Evolutionary conservation across 306 rosid genomes (phyloP).

Genomic region (Trifolium dubium): DNA sequence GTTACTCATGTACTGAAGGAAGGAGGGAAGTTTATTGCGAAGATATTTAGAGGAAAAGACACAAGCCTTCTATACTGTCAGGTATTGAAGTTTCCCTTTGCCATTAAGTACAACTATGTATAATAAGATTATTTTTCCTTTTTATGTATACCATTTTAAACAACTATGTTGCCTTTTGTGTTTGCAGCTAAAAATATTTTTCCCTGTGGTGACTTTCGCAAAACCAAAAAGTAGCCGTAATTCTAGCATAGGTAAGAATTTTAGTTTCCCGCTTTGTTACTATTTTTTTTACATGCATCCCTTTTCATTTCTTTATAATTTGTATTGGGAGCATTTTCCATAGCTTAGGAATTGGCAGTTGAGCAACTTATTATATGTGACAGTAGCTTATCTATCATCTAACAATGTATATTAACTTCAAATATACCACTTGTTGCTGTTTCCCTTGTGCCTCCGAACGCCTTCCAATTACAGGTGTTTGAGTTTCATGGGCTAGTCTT

Average conservation of each 20-base stretch:
- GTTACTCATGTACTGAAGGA: slow-evolving; percentile 91
- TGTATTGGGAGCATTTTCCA: slow-evolving; percentile 21
- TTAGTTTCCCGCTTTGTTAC: slow-evolving; percentile 29
- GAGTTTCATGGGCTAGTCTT: too few species aligned
- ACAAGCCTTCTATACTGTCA: slow-evolving; percentile 93
- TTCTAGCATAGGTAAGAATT: slow-evolving; percentile 79
- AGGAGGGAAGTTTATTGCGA: slow-evolving; percentile 95
- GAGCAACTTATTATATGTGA: slow-evolving; percentile 1
- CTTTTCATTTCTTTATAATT: slow-evolving; percentile 14
- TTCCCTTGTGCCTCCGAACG: slow-evolving; percentile 20
- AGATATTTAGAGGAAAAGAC: slow-evolving; percentile 96
- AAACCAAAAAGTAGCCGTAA: slow-evolving; percentile 96
- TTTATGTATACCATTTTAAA: too few species aligned
- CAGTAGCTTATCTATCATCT: slow-evolving; percentile 13
- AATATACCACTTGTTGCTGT: slow-evolving; percentile 10
- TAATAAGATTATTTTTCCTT: too few species aligned
- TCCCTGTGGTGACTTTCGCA: slow-evolving; percentile 86
- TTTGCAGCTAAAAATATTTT: slow-evolving; percentile 94
- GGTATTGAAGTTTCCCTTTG: slow-evolving; percentile 59
- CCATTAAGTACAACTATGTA: not conserved
- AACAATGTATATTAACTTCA: slow-evolving; percentile 8
- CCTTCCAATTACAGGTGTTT: not conserved
- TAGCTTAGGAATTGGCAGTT: slow-evolving; percentile 29
- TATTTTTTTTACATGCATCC: slow-evolving; percentile 21
- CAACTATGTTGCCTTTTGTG: not conserved